Evolutionary conservation across 2,329 filamentous ascomycete species (phyloP).

Genomic region (Lachnellula cervina): DNA sequence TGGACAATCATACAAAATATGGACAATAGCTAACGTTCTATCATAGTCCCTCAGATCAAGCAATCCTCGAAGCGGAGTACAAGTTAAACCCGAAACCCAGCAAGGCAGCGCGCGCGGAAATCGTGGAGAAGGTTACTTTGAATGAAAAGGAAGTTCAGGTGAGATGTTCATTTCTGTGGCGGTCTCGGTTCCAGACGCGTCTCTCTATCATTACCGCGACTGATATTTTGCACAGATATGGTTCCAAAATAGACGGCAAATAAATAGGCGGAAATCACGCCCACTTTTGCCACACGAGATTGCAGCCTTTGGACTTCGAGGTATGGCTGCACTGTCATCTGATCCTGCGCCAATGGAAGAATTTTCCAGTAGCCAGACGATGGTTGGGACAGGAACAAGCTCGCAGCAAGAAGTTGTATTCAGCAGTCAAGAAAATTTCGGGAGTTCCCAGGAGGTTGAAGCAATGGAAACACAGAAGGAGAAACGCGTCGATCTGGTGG

Average conservation of each 20-base stretch:
- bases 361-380: conserved; percentile 21
- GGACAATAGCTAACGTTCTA: conserved; percentile 13
- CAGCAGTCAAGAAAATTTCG: conserved; percentile 11
- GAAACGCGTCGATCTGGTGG: neutral
- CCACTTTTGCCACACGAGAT: conserved; percentile 77
- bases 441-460: neutral
- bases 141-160: conserved; percentile 98
- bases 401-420: conserved; percentile 9
- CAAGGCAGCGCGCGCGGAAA: conserved; percentile 77
- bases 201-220: conserved; percentile 7
- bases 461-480: neutral
- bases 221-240: conserved; percentile 64
- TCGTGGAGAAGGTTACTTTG: conserved; percentile 73
- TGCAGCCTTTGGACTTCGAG: conserved; percentile 51
- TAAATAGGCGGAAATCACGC: conserved; percentile 82
- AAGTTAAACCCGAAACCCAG: conserved; percentile 83
- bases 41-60: conserved; percentile 77
- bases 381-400: conserved; percentile 11
- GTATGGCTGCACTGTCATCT: conserved; percentile 28
- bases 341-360: conserved; percentile 22
- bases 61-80: conserved; percentile 82
- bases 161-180: conserved; percentile 33
- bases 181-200: conserved; percentile 11
- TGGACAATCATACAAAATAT: neutral
- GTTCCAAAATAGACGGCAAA: conserved; percentile 95